phyloP scores from a whole-genome alignment of 108 stramenopile species.

The Nitzschia sp. region DNA sequence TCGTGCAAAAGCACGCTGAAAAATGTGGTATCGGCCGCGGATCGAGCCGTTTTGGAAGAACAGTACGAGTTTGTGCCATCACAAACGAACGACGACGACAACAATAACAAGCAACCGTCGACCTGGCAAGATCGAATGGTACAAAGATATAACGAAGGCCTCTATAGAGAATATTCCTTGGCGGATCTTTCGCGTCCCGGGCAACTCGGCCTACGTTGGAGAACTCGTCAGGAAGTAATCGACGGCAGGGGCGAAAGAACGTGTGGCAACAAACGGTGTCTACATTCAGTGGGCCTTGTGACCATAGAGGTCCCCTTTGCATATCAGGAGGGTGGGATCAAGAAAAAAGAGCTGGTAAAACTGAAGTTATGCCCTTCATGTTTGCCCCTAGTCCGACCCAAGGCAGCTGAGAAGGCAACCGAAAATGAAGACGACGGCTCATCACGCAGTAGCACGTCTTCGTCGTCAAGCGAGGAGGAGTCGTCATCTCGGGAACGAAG shows the following conservation, averaged over 20 bases:
- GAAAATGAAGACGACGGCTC: no score
- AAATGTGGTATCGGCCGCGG: constrained; percentile 28
- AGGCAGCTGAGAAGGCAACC: background rate
- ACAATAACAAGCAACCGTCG: background rate
- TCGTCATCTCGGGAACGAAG: background rate
- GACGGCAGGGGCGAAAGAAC: constrained; percentile 60
- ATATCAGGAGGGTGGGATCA: constrained; percentile 50
- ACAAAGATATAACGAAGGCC: constrained; percentile 58
- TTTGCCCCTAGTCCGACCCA: constrained; percentile 50
- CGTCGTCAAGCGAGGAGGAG: background rate
- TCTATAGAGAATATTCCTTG: constrained; percentile 82
- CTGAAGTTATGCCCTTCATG: constrained; percentile 61
- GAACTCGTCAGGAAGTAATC: constrained; percentile 68
- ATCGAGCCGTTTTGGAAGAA: constrained; percentile 24
- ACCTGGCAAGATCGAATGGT: constrained; percentile 91
- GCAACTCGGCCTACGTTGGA: constrained; percentile 74
- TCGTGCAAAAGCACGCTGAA: constrained; percentile 8
- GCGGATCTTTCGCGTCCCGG: constrained; percentile 63
- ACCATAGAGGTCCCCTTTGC: constrained; percentile 72
- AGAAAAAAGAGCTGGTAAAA: constrained; percentile 72
- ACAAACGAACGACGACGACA: background rate
- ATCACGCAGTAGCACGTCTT: background rate
- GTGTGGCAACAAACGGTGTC: constrained; percentile 77
- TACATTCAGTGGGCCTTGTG: background rate
- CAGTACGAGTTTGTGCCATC: constrained; percentile 41